A percentile compares a stretch with the other conserved stretches of the same genome.
Evolutionary conservation across 2,329 filamentous ascomycete genomes (phyloP).

Genomic region (Fusarium sulawesiense): DNA sequence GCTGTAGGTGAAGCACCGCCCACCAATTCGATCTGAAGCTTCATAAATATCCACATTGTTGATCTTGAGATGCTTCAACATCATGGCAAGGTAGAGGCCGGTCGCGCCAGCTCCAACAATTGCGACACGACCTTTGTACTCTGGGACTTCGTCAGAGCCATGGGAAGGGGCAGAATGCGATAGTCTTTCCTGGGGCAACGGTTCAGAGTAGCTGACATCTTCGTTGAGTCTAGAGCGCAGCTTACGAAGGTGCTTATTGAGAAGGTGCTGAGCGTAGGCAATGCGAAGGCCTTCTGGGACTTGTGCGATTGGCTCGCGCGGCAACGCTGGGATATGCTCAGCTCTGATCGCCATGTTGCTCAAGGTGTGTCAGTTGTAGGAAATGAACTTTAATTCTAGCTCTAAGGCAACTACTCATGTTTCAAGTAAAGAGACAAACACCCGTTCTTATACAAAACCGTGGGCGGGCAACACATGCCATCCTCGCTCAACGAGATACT

Average conservation of each 20-base stretch:
- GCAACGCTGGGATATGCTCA: not conserved
- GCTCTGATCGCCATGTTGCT: conserved; percentile 8
- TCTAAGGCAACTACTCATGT: too few species aligned
- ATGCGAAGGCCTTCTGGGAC: conserved; percentile 1
- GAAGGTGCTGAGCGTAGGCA: conserved; percentile 8
- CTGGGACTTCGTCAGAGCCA: not conserved
- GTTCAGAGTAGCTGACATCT: not conserved
- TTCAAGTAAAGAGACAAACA: too few species aligned
- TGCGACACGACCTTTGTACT: conserved; percentile 18
- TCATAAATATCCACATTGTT: conserved; percentile 29
- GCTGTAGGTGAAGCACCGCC: conserved; percentile 2
- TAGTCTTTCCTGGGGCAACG: not conserved
- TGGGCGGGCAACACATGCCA: not conserved
- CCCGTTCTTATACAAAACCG: not conserved
- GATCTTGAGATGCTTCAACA: conserved; percentile 24
- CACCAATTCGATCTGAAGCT: conserved; percentile 21
- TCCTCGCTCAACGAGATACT: rapidly evolving
- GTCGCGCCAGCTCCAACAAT: conserved; percentile 28
- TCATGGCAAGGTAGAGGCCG: conserved; percentile 31
- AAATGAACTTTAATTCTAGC: too few species aligned
- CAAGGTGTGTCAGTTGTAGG: too few species aligned
- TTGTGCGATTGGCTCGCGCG: not conserved
- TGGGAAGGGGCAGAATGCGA: not conserved
- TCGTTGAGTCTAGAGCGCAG: not conserved
- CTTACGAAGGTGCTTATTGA: not conserved